Base-by-base conservation (phyloP, 768 basidiomycete species). In the Mycena indigotica region DNA sequence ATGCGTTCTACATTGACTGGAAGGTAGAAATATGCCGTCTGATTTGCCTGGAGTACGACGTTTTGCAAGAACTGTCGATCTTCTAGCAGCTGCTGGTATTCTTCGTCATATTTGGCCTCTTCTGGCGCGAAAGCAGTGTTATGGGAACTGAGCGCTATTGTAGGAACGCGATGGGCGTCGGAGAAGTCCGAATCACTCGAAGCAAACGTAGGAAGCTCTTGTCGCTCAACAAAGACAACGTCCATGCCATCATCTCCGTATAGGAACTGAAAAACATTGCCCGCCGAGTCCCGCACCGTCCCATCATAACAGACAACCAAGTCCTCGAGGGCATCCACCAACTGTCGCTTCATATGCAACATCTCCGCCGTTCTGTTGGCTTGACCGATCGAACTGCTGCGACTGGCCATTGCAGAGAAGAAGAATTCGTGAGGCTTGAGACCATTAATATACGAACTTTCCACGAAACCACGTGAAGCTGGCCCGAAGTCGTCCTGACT, bases 171-270 rank as follows among this genome's bases (percentile, higher is more conserved):
- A 71, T 94, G 98, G 61, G 88, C 86, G 71, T 89, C 87, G 70
- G 95, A 90, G 74, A 98, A 98, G 55, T 91, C 86, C 61, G 78
- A 79, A 72, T 97, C 74, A 64, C 82, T 90, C 58, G 97, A 77
- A 23, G 84, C 87, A 62, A 93, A 95, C 0, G 92, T 93, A 64
- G 96, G 93, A 52, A 98, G 88, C 51, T 84, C 88, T 74, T 99
- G 97, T 62, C 89, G 89, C 77, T 99, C 97, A 70, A 99, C 97
- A 72, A 88, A 95, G 0, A 94, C 93, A 57, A 93, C 97, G 68
- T 99, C 97, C 91, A 99, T 97, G 41, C 97, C 97, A 67, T 99
- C 97, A 70, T 98, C 97, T 28, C 97, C 97, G 63, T 99, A 99
- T 23, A 93, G 81, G 72, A 98, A 98, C 69, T 99, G 95, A 25